Conservation (phyloP, 2,329 filamentous ascomycete species). For the Colletotrichum chrysophilum region DNA sequence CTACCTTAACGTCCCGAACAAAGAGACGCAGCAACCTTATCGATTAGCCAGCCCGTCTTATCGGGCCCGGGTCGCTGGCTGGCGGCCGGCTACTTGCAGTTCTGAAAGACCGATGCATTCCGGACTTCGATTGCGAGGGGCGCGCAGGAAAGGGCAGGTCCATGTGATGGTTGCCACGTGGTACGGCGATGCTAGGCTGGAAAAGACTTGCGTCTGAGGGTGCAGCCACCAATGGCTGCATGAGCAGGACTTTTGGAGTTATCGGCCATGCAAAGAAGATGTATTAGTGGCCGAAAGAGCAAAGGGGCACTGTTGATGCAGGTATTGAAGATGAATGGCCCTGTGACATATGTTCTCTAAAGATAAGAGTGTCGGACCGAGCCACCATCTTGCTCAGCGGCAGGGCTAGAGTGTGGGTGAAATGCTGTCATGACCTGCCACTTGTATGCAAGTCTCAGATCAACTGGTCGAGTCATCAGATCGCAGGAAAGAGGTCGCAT, state of each 20-base stretch:
- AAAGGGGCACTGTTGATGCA: background rate
- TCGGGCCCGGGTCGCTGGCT: background rate
- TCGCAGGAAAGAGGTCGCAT: background rate
- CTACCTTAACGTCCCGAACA: background rate
- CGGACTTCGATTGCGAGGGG: background rate
- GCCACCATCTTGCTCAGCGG: background rate
- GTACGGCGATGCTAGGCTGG: background rate
- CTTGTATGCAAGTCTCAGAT: background rate
- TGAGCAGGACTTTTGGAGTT: background rate
- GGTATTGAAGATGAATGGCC: background rate
- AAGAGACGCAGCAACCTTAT: background rate
- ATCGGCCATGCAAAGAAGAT: background rate
- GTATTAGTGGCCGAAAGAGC: background rate
- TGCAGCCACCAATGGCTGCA: background rate
- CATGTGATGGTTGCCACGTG: constrained; percentile 8
- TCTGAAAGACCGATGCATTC: constrained; percentile 4
- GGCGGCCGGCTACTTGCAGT: background rate
- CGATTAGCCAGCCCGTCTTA: background rate
- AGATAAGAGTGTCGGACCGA: background rate
- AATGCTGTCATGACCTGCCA: background rate
- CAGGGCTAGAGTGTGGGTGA: background rate
- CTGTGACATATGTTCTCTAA: background rate
- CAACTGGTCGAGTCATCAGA: background rate
- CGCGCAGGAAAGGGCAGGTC: background rate
- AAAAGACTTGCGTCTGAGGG: background rate